Conservation (phyloP, 2,329 filamentous ascomycete genomes). For the Cadophora malorum region DNA sequence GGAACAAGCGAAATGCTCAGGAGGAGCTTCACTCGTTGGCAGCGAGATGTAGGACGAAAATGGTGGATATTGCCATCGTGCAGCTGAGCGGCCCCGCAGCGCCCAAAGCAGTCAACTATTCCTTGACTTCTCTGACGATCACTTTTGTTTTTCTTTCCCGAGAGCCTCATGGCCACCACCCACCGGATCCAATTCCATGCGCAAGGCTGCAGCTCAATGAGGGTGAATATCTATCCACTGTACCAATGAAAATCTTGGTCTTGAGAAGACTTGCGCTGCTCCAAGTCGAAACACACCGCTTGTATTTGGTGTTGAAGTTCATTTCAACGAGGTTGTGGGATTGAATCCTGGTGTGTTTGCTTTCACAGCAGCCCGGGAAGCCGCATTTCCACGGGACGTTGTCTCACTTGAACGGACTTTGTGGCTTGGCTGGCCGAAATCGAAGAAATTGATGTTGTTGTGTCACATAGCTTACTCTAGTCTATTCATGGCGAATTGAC, state of each 20-base stretch:
- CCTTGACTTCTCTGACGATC: not conserved
- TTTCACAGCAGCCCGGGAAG: constrained; percentile 2
- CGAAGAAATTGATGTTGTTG: not conserved
- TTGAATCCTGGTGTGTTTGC: not conserved
- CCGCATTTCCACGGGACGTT: constrained; percentile 4
- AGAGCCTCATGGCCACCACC: not conserved
- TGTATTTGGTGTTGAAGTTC: not conserved
- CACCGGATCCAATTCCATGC: not conserved
- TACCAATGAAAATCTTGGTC: not conserved
- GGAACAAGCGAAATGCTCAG: not conserved
- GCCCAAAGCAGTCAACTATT: not conserved
- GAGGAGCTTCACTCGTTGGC: not conserved
- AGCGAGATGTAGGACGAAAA: not conserved
- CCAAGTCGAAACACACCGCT: not conserved
- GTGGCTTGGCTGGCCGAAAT: not conserved
- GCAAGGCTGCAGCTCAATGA: not conserved
- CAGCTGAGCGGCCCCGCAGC: not conserved
- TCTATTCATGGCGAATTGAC: too few species aligned
- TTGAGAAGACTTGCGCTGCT: not conserved
- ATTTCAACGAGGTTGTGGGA: not conserved
- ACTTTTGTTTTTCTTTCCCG: not conserved
- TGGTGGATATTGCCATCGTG: not conserved
- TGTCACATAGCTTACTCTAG: too few species aligned
- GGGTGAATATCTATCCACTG: too few species aligned
- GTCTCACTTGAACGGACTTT: not conserved